These are phyloP conservation scores for Cinnamomum micranthum DNA, from an alignment of 164 flowering plant species.

Conservation along the genomic window DNA sequence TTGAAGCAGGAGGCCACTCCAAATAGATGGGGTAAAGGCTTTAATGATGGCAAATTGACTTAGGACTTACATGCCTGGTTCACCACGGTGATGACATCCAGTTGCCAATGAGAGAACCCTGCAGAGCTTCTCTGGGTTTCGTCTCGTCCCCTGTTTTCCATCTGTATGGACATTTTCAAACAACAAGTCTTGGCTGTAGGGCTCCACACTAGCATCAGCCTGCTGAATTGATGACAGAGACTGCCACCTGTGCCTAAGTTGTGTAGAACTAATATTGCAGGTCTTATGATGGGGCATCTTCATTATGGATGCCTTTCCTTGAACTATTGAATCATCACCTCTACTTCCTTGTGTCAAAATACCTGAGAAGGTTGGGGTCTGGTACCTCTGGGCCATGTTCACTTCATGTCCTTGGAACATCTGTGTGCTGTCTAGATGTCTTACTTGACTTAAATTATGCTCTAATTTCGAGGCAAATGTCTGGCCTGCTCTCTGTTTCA, in stretches of 20 bases:
- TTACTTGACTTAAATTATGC: slow-evolving; percentile 5
- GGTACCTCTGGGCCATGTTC: slow-evolving; percentile 10
- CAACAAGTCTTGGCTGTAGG: slow-evolving; percentile 38
- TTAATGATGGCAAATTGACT: background rate
- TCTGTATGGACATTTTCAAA: slow-evolving; percentile 33
- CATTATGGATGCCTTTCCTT: slow-evolving; percentile 3
- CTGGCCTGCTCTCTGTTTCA: slow-evolving; percentile 11
- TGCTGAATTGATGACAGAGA: slow-evolving; percentile 33
- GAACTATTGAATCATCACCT: slow-evolving; percentile 5
- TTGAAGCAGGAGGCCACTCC: background rate
- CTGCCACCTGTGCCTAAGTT: slow-evolving; percentile 18
- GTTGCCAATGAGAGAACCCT: slow-evolving; percentile 5
- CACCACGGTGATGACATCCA: slow-evolving; percentile 7
- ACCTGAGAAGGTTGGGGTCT: slow-evolving; percentile 17
- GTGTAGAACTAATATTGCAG: slow-evolving; percentile 7
- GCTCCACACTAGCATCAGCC: slow-evolving; percentile 34
- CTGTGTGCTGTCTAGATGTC: slow-evolving; percentile 8
- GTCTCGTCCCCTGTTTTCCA: slow-evolving; percentile 14
- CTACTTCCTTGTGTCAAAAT: slow-evolving; percentile 10
- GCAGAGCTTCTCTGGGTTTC: slow-evolving; percentile 12
- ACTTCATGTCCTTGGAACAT: slow-evolving; percentile 9
- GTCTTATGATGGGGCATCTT: slow-evolving; percentile 2
- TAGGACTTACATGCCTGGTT: slow-evolving; percentile 18
- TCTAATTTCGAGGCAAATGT: slow-evolving; percentile 10
- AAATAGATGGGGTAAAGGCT: background rate